Base-by-base conservation (phyloP, 306 rosid genomes). In the Begonia loranthoides region DNA sequence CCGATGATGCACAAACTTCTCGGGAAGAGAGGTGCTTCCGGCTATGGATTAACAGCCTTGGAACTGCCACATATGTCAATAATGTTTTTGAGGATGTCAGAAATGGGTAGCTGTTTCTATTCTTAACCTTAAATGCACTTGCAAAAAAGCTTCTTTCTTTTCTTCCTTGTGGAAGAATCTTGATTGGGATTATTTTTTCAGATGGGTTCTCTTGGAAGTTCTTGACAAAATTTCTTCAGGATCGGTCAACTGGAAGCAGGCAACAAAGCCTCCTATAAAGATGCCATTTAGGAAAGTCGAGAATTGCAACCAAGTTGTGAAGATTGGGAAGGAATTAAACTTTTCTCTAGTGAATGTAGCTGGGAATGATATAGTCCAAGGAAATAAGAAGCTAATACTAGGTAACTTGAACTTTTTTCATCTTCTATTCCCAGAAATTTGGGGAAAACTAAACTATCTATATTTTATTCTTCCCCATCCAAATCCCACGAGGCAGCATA, bases 261-360 rank as follows among this genome's bases (percentile, higher is more conserved):
- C 99, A 9, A 60, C 99, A 54, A 92, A 92, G 76, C 99, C 99
- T 68, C 99, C 99, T 48, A 83, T 92, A 69, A 74, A 83, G 87
- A 86, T 92, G 96, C 99, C 99, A 19, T 92, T 92, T 61, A 83
- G 96, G 64, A 92, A 92, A 73, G 93, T 92, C 45, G 99, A 92
- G 93, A 92, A 92, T 59, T 83, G 94, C 79, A 92, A 92, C 70
- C 99, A 92, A 80, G 93, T 92, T 65, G 68, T 92, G 65, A 53
- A 69, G 73, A 74, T 92, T 52, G 99, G 99, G 61, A 86, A 79
- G 77, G 71, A 80, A 40, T 66, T 92, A 57, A 92, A 78, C 57
- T 79, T 92, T 69, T 92, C 99, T 40, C 82, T 92, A 34, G 99
- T 92, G 65, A 92, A 92, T 69, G 79, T 92, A 39, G 96, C 96